Percentiles rank a stretch among this genome's conserved stretches.
Conservation (phyloP, 345 rosid genomes). For the Nasturtium officinale region DNA sequence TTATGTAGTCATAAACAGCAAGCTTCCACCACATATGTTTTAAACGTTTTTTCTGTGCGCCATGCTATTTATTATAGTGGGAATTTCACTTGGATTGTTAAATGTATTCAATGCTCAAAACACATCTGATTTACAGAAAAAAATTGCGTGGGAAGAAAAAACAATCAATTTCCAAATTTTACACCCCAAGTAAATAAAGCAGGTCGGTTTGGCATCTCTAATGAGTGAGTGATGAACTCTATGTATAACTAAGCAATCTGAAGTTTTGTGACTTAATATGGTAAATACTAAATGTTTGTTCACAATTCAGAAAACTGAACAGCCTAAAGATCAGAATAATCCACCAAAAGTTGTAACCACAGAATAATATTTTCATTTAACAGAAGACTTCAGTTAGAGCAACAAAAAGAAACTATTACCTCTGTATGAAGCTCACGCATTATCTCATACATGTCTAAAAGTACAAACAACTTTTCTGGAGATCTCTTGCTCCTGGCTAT, state of each 20-base stretch:
- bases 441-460: slow-evolving; percentile 97
- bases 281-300: neutral
- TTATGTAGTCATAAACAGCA: neutral
- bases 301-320: neutral
- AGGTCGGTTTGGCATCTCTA: slow-evolving; percentile 24
- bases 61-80: neutral
- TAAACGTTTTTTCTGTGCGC: neutral
- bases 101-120: neutral
- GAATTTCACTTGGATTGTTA: neutral
- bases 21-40: slow-evolving; percentile 18
- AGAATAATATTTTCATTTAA: slow-evolving; percentile 6
- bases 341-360: slow-evolving; percentile 12
- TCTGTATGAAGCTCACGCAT: slow-evolving; percentile 95
- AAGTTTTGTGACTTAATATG: neutral
- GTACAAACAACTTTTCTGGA: slow-evolving; percentile 96
- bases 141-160: neutral
- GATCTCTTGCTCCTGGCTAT: slow-evolving; percentile 97
- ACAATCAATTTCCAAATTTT: slow-evolving; percentile 4
- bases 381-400: slow-evolving; percentile 5
- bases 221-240: slow-evolving; percentile 10
- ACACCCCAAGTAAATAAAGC: neutral
- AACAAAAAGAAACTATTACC: slow-evolving; percentile 52
- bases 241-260: neutral
- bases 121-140: neutral
- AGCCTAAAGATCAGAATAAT: slow-evolving; percentile 7